Base-by-base conservation (phyloP, 2,329 filamentous ascomycete species). In the Aureobasidium musti region DNA sequence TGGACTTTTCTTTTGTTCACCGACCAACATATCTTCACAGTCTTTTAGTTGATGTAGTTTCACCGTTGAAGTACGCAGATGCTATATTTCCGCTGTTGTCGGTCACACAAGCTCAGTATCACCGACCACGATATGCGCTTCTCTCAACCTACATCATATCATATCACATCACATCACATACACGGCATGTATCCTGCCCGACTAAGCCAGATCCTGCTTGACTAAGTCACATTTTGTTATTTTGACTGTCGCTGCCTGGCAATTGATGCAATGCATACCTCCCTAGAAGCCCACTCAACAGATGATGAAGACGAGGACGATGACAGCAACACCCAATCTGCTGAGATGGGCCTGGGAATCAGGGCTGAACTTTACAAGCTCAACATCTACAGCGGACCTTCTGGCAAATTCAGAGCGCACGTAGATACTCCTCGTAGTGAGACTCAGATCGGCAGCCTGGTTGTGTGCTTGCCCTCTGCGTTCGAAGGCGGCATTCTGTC, bases 361-460 rank as follows among this genome's bases (percentile, higher is more conserved):
- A 74, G 73, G 4, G 84, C 84, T 0, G 83, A 87, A 73, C 74
- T 87, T 1, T 86, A 86, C 72, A 86, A 86, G 68, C 73, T 87
- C 21, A 87, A 87, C 69, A 81, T 84, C 17, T 73, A 67, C 53
- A 65, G 60, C 21, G 60, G 66, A 19, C 60, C 66, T 28, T 59
- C 52, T 7, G 66, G 66, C 17, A 67, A 45, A 28, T 74, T 74
- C 70, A 73, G 70, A 50, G 45, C 72, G 14, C 73, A 74, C 35
- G 72, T 74, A 13, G 72, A 74, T 53, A 74, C 72, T n/a, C 73
- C 73, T 8, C 60, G 72, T 5, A 68, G 68, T 28, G 53, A 69
- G n/a, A 47, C 50, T 3, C 72, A 74, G 35, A 67, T 74, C 14
- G 72, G 72, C 23, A 73, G 70, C 43, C 66, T 74, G 4, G 72